Base-by-base conservation (phyloP, 176 grass and related monocot species). In the Hsuehochloa calcarea region DNA sequence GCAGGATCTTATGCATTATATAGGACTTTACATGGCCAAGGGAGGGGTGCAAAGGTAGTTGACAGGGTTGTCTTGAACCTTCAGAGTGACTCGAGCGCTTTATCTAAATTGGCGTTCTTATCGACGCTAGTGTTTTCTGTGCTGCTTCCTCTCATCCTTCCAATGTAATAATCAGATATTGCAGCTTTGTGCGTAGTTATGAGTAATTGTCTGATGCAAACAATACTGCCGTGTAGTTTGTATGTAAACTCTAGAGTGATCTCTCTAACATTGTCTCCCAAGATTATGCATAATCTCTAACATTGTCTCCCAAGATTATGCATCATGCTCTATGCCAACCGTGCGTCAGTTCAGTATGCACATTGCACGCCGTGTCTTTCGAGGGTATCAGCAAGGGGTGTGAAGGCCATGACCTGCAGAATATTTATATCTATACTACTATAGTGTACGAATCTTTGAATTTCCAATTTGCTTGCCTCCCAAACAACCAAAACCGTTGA, bases 21-120 rank as follows among this genome's bases (percentile, higher is more conserved):
- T 97, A 41, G 95, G 95, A 80, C 91, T 98, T 71, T 92, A 95
- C 84, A 93, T 98, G 15, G 91, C 87, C 8, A 95, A 85, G 86
- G 89, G 75, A 93, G 93, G 61, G 96, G 91, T 34, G 93, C 96
- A 1, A 93, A 90, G 83, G 43, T 98, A 13, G 96, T 92, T 40
- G 86, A 93, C 46, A 87, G 77, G 23, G 83, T 98, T 80, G 84
- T 88, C 54, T 29, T 93, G 74, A 83, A 68, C 80, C 25, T 73
- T 23, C 8, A 72, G 14, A 34, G 27, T 80, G 74, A 77, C 56
- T 12, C 47, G 65, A 88, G 60, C 65, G 41, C 39, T 45, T 45
- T 20, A 68, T 67, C 35, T 17, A 25, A 41, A 31, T 29, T 60
- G 4, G 56, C n/a, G n/a, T 25, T 60, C 22, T 10, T 59, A 10